Evolutionary conservation across 352 stramenopile species (phyloP), one percentile per base, ranked within the genome.

Genomic region (Peronosclerospora sorghi): DNA sequence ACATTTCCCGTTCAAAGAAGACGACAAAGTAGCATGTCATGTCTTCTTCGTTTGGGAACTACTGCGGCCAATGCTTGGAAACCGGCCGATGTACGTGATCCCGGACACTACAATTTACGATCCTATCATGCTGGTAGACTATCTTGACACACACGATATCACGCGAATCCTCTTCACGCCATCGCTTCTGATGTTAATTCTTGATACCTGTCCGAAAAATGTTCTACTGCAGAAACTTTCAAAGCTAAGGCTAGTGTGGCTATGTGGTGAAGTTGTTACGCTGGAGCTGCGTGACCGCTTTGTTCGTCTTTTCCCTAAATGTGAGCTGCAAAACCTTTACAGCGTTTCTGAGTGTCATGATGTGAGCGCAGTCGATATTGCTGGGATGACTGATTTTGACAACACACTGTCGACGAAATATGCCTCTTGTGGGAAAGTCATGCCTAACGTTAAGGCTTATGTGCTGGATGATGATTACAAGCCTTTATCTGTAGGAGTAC

Each of bases 1-100:
- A n/a, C 66, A 84, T 37, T 86, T 73, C 10, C 70, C 75, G 8
- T 85, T 73, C 36, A 58, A 76, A 18, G 62, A 71, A 29, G 66
- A 90, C 28, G 77, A 95, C 21, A 67, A 75, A 34, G 85, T 95
- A 38, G 88, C 86, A 18, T 95, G 79, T 36, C 90, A 95, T 50
- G 86, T 97, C 14, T 97, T 97, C 55, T 97, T 97, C 48, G 84
- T 97, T 2, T 97, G 91, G 91, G 91, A 97, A 46, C 56, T 94
- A 35, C 59, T 96, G 10, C 77, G 88, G 5, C 86, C 91, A 19
- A 69, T 97, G 48, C 75, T 96, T 24, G 68, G 81, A 24, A 95
- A 94, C 48, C 66, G 72, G 44, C 74, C 80, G n/a, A 65, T 95
- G 26, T 86, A 96, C 42, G 63, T 96, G 45, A 95, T 97, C 45